Conservation (phyloP, 306 rosid genomes). For the Biancaea sappan region DNA sequence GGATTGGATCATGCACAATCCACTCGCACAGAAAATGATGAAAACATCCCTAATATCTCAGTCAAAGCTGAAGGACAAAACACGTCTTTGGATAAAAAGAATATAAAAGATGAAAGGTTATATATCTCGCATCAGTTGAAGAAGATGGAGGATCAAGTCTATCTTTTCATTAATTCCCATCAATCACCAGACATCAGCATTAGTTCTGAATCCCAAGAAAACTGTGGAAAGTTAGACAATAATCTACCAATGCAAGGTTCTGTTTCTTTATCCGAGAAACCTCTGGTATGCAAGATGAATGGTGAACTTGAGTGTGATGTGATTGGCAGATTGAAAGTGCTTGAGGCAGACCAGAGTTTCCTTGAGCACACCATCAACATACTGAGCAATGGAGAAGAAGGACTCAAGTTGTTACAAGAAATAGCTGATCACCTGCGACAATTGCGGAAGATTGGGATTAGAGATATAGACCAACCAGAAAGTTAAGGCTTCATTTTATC, state of each 20-base stretch:
- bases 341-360: conserved; percentile 65
- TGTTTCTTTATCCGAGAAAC: conserved; percentile 32
- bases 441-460: conserved; percentile 53
- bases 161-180: conserved; percentile 44
- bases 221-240: conserved; percentile 29
- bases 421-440: conserved; percentile 73
- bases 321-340: conserved; percentile 62
- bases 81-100: conserved; percentile 30
- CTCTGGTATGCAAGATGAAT: conserved; percentile 39
- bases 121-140: conserved; percentile 57
- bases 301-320: conserved; percentile 40
- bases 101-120: conserved; percentile 60
- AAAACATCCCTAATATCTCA: conserved; percentile 28
- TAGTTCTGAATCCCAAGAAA: conserved; percentile 39
- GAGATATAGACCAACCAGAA: conserved; percentile 46
- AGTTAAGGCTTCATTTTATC: conserved; percentile 41
- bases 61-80: conserved; percentile 38
- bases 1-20: conserved; percentile 60
- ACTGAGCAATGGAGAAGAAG: conserved; percentile 62
- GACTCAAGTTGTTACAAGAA: conserved; percentile 67
- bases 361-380: conserved; percentile 63
- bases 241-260: conserved; percentile 39
- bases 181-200: conserved; percentile 34
- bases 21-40: conserved; percentile 35
- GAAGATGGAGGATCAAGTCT: conserved; percentile 72